Evolutionary conservation across 179 eudicot genomes (phyloP), one percentile per base, ranked within the genome.

Genomic region (Actinidia arguta): DNA sequence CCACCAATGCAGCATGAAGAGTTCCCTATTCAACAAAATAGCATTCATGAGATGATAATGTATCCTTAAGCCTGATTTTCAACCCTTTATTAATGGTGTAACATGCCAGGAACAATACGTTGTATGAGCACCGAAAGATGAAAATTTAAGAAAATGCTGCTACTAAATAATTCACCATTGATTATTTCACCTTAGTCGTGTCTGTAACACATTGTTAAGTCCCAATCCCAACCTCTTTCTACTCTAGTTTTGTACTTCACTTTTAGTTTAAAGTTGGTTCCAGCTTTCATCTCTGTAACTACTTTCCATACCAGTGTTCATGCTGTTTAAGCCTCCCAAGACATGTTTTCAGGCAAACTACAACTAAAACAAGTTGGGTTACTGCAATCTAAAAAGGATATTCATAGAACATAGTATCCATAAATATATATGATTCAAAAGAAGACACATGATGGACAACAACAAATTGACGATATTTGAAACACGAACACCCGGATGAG

Each of bases 1-100:
- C 89, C 79, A 87, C 83, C 73, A 87, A 80, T 75, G 87, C 83
- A 52, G 62, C 85, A 79, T 85, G 89, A 75, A 87, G 79, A 70
- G 76, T 76, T 79, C 83, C 87, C 89, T 87, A 74, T 6, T 77
- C 25, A 17, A 72, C 39, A 75, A 68, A 48, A 47, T 5, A 46
- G 70, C 46, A 58, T 78, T 67, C 50, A 78, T 58, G 51, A 83
- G 50, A 50, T 6, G 44, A 47, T 22, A 4, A 76, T 48, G 78
- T 31, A 55, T 51, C 47, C 25, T 0, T 22, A 50, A 46, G n/a
- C 46, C 63, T 67, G 18, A 69, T 22, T 16, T 61, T 39, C 42
- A 39, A 52, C 61, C 31, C 11, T 17, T 74, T 27, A 6, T 56
- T 61, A 64, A 63, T 48, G 47, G 58, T 39, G 42, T 67, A 18